phyloP scores from a whole-genome alignment of 768 basidiomycete species.

The Trametes cinnabarina region DNA sequence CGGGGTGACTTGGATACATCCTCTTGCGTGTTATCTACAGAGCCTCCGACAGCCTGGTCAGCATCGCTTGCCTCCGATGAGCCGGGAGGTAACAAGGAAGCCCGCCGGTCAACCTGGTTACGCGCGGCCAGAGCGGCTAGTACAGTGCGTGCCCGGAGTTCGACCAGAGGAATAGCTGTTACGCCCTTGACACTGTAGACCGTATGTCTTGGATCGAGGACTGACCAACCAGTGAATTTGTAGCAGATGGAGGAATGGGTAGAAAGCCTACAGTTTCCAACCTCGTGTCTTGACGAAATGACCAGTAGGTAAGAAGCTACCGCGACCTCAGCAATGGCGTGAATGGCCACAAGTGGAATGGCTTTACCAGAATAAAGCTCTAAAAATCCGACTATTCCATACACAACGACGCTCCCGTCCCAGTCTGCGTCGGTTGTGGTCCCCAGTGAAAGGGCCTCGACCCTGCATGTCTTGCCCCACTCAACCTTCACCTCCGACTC shows the following conservation, averaged over 20 bases:
- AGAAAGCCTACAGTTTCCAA: slow-evolving; percentile 62
- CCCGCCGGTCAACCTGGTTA: slow-evolving; percentile 43
- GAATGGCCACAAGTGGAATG: slow-evolving; percentile 3
- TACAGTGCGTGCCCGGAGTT: slow-evolving; percentile 55
- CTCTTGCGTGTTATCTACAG: slow-evolving; percentile 5
- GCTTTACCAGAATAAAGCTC: slow-evolving; percentile 66
- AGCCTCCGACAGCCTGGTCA: background rate
- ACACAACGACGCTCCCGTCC: slow-evolving; percentile 56
- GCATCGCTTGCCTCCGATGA: background rate
- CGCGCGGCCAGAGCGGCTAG: slow-evolving; percentile 53
- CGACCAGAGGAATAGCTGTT: slow-evolving; percentile 66
- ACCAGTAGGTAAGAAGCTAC: slow-evolving; percentile 76
- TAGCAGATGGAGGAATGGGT: background rate
- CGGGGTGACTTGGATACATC: slow-evolving; percentile 29
- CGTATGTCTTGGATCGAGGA: slow-evolving; percentile 58
- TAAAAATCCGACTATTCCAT: slow-evolving; percentile 75
- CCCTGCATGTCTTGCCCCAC: slow-evolving; percentile 57
- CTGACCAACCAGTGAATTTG: too few species aligned
- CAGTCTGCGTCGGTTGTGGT: slow-evolving; percentile 47
- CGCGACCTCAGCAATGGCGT: background rate
- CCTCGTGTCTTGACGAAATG: slow-evolving; percentile 57
- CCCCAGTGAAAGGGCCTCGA: slow-evolving; percentile 50
- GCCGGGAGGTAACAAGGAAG: slow-evolving; percentile 41
- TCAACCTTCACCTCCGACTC: slow-evolving; percentile 47
- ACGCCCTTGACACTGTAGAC: slow-evolving; percentile 72